Base-by-base conservation (phyloP, 371 early-diverging fungal species). In the Mucor racemosus region DNA sequence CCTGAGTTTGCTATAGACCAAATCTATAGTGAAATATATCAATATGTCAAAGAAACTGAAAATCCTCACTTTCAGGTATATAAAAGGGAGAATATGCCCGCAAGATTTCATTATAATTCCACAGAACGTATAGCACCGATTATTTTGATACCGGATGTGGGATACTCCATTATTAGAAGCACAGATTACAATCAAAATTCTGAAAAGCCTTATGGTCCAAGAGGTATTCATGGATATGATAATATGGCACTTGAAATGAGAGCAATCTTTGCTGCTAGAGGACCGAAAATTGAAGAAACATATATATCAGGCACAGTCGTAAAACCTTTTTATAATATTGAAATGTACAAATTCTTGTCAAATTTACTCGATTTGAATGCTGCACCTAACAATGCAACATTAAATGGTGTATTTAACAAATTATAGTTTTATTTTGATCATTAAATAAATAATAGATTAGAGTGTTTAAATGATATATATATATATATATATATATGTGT, bases 141-240 rank as follows among this genome's bases (percentile, higher is more conserved):
- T 48, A 73, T 90, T 0, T 75, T 88, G 7, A 71, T 95, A 10
- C 91, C 93, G 3, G 88, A 91, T 56, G 64, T 82, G 4, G 91
- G 88, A 1, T 81, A 88, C 69, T 68, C 74, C 15, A 74, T 84
- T 38, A 64, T 72, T 26, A 44, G 46, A 21, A 67, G 63, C 14
- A 65, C 65, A 8, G 65, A 65, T 41, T 46, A 34, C 21, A 17
- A 62, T 10, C 19, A 38, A 8, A 60, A 26, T 26, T 31, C 38
- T 10, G 48, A 50, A 42, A 21, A 54, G 17, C 39, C 26, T 14
- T 56, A 60, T 46, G 26, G 41, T 11, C 72, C 77, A 3, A 42
- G 36, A 19, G 97, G 95, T 1, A 84, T 85, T n/a, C 97, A 96
- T 74, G 96, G 96, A 0, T 97, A 94, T 77, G 92, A 95, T 71